A percentile compares a stretch with the other conserved stretches of the same genome.
phyloP scores from a whole-genome alignment of 371 early-diverging fungal species.

The Globomyces sp. region DNA sequence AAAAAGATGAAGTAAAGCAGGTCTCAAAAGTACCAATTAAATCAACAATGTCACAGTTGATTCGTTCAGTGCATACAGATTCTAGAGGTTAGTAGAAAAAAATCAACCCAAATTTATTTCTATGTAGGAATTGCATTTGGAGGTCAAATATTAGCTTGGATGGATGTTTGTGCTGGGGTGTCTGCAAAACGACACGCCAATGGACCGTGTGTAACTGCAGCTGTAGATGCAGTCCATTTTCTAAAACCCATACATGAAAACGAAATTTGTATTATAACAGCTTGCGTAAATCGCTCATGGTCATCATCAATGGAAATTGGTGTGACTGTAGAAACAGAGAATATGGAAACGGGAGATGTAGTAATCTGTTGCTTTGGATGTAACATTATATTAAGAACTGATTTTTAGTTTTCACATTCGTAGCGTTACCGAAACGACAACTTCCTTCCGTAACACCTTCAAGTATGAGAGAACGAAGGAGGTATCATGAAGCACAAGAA shows the following conservation, averaged over 20 bases:
- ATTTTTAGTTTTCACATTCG: conserved; percentile 58
- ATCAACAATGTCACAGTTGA: conserved; percentile 15
- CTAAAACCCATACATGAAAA: conserved; percentile 64
- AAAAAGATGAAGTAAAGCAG: neutral
- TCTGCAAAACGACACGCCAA: conserved; percentile 65
- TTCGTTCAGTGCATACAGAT: conserved; percentile 20
- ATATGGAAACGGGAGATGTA: conserved; percentile 57
- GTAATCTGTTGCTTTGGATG: conserved; percentile 70
- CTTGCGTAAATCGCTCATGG: conserved; percentile 69
- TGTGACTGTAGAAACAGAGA: conserved; percentile 69
- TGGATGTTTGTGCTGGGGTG: conserved; percentile 63
- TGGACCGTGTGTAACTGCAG: conserved; percentile 23
- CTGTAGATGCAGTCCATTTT: conserved; percentile 21
- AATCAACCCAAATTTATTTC: neutral
- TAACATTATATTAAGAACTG: neutral
- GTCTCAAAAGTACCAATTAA: conserved; percentile 4
- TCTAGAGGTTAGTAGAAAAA: conserved; percentile 32
- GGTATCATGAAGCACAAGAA: conserved; percentile 61
- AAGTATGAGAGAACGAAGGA: conserved; percentile 45
- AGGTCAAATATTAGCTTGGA: conserved; percentile 67
- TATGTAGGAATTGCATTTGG: conserved; percentile 44
- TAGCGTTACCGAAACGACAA: conserved; percentile 41
- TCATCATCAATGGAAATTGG: conserved; percentile 75
- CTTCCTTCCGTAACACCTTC: conserved; percentile 53
- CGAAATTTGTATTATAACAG: conserved; percentile 66